Conservation (phyloP, 176 grass and related monocot genomes). For the Zea mays region DNA sequence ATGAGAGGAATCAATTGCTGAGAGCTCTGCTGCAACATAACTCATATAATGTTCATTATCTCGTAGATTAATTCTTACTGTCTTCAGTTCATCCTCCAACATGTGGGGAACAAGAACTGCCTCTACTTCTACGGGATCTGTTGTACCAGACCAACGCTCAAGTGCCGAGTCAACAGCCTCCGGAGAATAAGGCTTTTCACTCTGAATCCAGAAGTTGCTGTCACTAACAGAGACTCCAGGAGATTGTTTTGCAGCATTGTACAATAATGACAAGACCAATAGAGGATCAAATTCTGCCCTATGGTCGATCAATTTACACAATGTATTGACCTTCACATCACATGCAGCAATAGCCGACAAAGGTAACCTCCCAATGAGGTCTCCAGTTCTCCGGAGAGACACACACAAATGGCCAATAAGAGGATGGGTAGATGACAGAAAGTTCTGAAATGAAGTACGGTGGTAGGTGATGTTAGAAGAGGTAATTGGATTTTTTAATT, state of each 20-base stretch:
- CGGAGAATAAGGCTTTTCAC: constrained; percentile 45
- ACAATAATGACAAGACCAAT: constrained; percentile 65
- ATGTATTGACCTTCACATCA: constrained; percentile 70
- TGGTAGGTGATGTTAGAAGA: constrained; percentile 33
- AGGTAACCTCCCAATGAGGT: constrained; percentile 63
- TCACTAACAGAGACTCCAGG: constrained; percentile 48
- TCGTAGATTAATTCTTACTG: constrained; percentile 51
- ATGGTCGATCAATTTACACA: constrained; percentile 71
- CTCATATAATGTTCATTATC: constrained; percentile 75
- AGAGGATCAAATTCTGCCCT: constrained; percentile 69
- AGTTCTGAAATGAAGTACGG: constrained; percentile 48
- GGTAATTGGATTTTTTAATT: background rate
- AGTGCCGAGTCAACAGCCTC: constrained; percentile 55
- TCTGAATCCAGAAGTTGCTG: constrained; percentile 65
- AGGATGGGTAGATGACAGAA: constrained; percentile 82
- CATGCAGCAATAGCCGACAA: constrained; percentile 64
- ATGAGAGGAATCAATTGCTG: constrained; percentile 60
- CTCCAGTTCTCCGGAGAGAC: constrained; percentile 54
- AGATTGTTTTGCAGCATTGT: constrained; percentile 64
- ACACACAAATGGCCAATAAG: constrained; percentile 73
- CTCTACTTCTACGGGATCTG: constrained; percentile 50
- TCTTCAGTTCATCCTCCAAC: constrained; percentile 57
- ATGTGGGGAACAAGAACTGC: constrained; percentile 58
- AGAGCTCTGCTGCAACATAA: constrained; percentile 66
- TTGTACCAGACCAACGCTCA: constrained; percentile 38